phyloP scores from a whole-genome alignment of 345 rosid genomes.

The Rhodamnia argentea region DNA sequence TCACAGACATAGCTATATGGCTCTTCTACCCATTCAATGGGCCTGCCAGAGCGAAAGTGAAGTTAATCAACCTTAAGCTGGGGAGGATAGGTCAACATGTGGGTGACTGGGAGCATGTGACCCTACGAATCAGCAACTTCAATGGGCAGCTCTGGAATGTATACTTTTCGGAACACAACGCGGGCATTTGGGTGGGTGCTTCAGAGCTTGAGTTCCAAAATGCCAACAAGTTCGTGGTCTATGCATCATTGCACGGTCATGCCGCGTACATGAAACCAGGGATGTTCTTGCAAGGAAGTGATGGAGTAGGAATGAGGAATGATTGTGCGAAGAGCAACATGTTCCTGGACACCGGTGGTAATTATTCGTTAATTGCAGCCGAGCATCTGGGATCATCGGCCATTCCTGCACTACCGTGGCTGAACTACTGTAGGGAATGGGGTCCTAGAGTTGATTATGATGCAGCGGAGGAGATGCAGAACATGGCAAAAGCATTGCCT shows the following conservation, averaged over 20 bases:
- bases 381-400: constrained; percentile 5
- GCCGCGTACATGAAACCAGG: neutral
- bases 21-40: constrained; percentile 17
- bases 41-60: constrained; percentile 8
- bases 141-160: constrained; percentile 5
- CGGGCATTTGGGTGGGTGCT: constrained; percentile 4
- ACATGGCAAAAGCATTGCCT: neutral
- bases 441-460: constrained; percentile 8
- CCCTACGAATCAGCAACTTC: constrained; percentile 13
- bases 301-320: constrained; percentile 7
- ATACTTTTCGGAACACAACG: constrained; percentile 2
- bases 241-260: constrained; percentile 11
- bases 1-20: constrained; percentile 10
- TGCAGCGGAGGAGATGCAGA: constrained; percentile 3
- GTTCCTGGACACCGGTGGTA: constrained; percentile 2
- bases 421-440: constrained; percentile 10
- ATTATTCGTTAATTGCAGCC: constrained; percentile 2
- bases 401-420: constrained; percentile 1
- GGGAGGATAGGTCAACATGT: constrained; percentile 10
- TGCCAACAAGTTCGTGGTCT: constrained; percentile 4
- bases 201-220: constrained; percentile 10
- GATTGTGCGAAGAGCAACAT: constrained; percentile 1
- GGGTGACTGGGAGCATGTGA: constrained; percentile 19
- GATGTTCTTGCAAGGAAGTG: constrained; percentile 6
- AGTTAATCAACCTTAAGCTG: neutral